Evolutionary conservation across 75 land plant genomes (phyloP).

Genomic region (Cunninghamia lanceolata): DNA sequence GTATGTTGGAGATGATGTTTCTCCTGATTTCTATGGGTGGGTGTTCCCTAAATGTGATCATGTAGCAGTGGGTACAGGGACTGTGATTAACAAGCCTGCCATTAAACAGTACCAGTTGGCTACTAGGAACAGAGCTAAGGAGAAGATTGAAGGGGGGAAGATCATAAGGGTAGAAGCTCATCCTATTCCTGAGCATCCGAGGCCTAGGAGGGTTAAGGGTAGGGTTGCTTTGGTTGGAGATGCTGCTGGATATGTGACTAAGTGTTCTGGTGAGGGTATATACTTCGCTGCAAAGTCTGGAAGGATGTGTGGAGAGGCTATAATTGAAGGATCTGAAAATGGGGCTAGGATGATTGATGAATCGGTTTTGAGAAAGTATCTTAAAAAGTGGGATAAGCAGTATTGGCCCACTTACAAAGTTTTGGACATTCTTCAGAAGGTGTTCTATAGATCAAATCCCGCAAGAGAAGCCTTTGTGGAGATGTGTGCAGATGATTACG

Average conservation of each 20-base stretch:
- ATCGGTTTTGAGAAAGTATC: slow-evolving; percentile 63
- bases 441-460: slow-evolving; percentile 92
- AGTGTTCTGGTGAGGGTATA: slow-evolving; percentile 94
- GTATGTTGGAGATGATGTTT: slow-evolving; percentile 98
- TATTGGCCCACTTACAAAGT: slow-evolving; percentile 99
- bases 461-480: slow-evolving; percentile 97
- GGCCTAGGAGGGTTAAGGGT: slow-evolving; percentile 65
- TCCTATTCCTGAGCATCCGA: slow-evolving; percentile 95
- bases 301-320: slow-evolving; percentile 90
- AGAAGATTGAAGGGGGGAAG: slow-evolving; percentile 79
- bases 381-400: slow-evolving; percentile 81
- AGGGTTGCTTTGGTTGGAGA: slow-evolving; percentile 91
- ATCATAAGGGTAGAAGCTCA: slow-evolving; percentile 93
- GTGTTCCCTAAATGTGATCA: slow-evolving; percentile 99
- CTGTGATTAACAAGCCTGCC: slow-evolving; percentile 78
- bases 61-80: slow-evolving; percentile 98
- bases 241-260: slow-evolving; percentile 97
- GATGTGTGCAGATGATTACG: slow-evolving; percentile 97
- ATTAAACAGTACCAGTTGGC: slow-evolving; percentile 87
- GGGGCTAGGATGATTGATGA: slow-evolving; percentile 73
- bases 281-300: slow-evolving; percentile 98
- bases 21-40: slow-evolving; percentile 99
- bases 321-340: slow-evolving; percentile 79
- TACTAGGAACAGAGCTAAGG: slow-evolving; percentile 59
- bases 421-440: slow-evolving; percentile 89